These are phyloP conservation scores for Capsella rubella DNA, from an alignment of 441 rosid genomes.

Conservation along the genomic window DNA sequence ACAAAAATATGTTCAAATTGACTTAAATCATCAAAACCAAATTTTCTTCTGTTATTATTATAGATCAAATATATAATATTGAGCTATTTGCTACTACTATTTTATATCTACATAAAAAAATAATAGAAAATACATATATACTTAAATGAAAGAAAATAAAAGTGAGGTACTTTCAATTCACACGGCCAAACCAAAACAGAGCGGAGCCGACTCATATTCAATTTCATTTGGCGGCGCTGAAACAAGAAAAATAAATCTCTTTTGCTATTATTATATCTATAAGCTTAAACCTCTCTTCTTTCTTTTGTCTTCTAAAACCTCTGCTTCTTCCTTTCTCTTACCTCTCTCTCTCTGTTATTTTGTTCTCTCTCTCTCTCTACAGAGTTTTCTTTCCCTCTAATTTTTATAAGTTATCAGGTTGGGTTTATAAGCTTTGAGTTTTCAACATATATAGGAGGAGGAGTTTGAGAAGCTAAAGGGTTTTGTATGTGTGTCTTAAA, in stretches of 20 bases:
- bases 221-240: conserved; percentile 44
- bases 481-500: conserved; percentile 42
- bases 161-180: conserved; percentile 17
- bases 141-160: neutral
- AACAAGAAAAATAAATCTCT: conserved; percentile 15
- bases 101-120: neutral
- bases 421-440: conserved; percentile 32
- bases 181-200: conserved; percentile 32
- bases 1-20: conserved; percentile 27
- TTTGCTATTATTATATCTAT: conserved; percentile 11
- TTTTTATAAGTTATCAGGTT: neutral
- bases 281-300: conserved; percentile 33
- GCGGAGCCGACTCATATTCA: conserved; percentile 32
- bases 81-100: neutral
- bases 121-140: neutral
- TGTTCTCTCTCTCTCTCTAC: conserved; percentile 26
- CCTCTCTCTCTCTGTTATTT: conserved; percentile 28
- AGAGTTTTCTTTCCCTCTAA: conserved; percentile 48
- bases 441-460: neutral
- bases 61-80: conserved; percentile 4
- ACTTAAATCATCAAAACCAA: conserved; percentile 34
- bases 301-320: conserved; percentile 24
- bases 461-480: neutral
- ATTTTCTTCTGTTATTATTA: conserved; percentile 29
- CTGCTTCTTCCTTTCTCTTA: conserved; percentile 25